Evolutionary conservation across 345 rosid genomes (phyloP).

Genomic region (Camelina laxa): DNA sequence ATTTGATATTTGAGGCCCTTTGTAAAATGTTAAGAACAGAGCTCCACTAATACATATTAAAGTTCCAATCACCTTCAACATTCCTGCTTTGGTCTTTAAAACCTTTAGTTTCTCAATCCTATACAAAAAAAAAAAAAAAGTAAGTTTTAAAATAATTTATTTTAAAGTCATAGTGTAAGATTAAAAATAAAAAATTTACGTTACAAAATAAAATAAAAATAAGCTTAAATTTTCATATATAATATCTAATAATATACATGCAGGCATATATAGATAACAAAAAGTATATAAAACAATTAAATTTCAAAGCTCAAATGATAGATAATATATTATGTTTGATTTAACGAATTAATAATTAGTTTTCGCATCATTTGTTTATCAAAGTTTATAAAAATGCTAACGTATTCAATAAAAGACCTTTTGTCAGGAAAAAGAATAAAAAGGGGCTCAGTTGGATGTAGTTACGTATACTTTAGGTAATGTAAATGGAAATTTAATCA

Average conservation of each 20-base stretch:
- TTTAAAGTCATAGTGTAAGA: not conserved
- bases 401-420: conserved; percentile 28
- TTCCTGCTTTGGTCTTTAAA: conserved; percentile 54
- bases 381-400: conserved; percentile 7
- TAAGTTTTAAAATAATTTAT: not conserved
- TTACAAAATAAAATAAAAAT: not conserved
- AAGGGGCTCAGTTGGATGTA: not conserved
- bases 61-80: conserved; percentile 58
- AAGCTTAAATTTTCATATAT: not conserved
- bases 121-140: not conserved
- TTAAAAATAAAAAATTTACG: not conserved
- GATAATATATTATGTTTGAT: not conserved
- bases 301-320: not conserved
- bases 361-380: not conserved
- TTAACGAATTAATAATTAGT: not conserved
- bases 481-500: conserved; percentile 20
- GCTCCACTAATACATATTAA: conserved; percentile 62
- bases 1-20: conserved; percentile 53
- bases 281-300: not conserved
- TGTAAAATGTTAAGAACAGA: conserved; percentile 58
- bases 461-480: conserved; percentile 34
- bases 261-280: too few species aligned
- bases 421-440: conserved; percentile 7
- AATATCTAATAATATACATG: not conserved
- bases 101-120: conserved; percentile 55